Evolutionary conservation across 495 filamentous ascomycete species (phyloP).

Genomic region (Neurospora sp.): DNA sequence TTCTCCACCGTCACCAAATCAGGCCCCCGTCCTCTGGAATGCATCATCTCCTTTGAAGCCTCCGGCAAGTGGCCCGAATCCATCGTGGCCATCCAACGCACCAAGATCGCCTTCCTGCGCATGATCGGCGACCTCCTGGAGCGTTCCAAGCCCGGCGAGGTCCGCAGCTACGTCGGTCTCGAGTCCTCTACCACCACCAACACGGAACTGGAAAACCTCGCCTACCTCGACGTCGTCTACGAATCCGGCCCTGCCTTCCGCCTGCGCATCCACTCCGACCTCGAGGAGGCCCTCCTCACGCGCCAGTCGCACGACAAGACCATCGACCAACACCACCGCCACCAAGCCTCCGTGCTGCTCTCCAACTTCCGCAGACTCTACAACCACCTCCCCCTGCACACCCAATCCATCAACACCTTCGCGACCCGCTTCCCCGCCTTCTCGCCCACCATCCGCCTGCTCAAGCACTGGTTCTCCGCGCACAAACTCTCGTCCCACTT

Average conservation of each 20-base stretch:
- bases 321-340: conserved; percentile 47
- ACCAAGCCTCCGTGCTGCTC: conserved; percentile 57
- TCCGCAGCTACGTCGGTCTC: conserved; percentile 60
- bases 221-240: conserved; percentile 76
- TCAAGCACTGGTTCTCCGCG: conserved; percentile 78
- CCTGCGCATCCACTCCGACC: conserved; percentile 66
- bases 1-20: conserved; percentile 28
- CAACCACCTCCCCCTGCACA: conserved; percentile 63
- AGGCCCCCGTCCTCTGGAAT: conserved; percentile 37
- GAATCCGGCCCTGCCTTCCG: conserved; percentile 56
- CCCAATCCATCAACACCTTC: conserved; percentile 64
- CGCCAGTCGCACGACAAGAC: conserved; percentile 64
- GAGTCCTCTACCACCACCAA: conserved; percentile 58
- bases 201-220: conserved; percentile 56
- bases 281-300: conserved; percentile 73
- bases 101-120: conserved; percentile 83
- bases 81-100: conserved; percentile 77
- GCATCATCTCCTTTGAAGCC: conserved; percentile 83
- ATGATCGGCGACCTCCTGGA: conserved; percentile 67
- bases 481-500: conserved; percentile 73
- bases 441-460: conserved; percentile 74
- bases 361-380: conserved; percentile 61
- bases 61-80: conserved; percentile 92
- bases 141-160: conserved; percentile 32
- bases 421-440: conserved; percentile 73